Evolutionary conservation across 2,329 filamentous ascomycete genomes (phyloP), one percentile per base, ranked within the genome.

Genomic region (Pseudocercospora fijiensis): DNA sequence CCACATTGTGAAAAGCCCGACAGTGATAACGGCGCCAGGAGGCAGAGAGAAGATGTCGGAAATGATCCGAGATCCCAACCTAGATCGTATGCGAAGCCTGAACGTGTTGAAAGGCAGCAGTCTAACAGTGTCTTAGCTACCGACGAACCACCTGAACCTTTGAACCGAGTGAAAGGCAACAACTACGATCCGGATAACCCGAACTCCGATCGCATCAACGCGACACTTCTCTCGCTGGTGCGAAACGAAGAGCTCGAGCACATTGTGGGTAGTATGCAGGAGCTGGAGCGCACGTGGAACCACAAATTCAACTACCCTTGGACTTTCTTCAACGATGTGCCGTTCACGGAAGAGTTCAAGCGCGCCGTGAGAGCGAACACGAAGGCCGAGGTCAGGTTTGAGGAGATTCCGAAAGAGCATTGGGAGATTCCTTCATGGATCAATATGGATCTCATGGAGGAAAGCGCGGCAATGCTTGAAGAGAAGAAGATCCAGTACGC

Each of bases 301-400:
- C 83, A 87, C 83, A 99, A 99, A 76, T 99, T 98, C 86, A 99
- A 99, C 82, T 99, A 99, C 76, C 95, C 95, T 0, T 99, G 95
- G 92, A 97, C 92, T 8, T 99, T 99, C 78, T 96, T 99, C 84
- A 99, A 99, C 79, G 94, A 99, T 74, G 88, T 91, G 58, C 91
- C 91, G 16, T 99, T 99, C 75, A 88, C 90, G 2, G 90, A 95
- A 16, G 93, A 98, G 72, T 99, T 99, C 82, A 98, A 96, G 80
- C 82, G 81, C 72, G 86, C 85, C 77, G 98, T 93, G 0, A 83
- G 85, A 67, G 91, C 88, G 27, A 88, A 86, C 57, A 98, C 94
- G 18, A 96, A 96, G 70, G 95, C 94, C 53, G 88, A 96, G 77
- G 91, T 90, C 73, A 85, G 84, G 77, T 97, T 95, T 76, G 91